Evolutionary conservation across 257 asterid genomes (phyloP).

Genomic region (Ocimum tenuiflorum): DNA sequence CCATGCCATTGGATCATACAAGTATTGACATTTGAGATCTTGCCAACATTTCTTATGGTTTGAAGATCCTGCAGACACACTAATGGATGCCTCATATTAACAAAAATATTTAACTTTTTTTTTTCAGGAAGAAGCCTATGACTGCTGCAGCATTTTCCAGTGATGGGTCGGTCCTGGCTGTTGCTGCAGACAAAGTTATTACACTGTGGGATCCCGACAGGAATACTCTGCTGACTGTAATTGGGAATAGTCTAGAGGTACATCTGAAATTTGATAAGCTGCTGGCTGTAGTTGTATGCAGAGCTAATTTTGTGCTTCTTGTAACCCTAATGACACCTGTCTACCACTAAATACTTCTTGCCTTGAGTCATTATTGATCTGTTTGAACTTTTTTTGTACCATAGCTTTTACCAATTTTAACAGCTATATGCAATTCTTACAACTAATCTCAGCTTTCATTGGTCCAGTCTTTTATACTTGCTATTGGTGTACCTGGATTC

Average conservation of each 20-base stretch:
- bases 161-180: slow-evolving; percentile 91
- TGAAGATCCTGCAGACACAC: neutral
- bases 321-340: neutral
- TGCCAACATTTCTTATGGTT: neutral
- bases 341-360: slow-evolving; percentile 4
- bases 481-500: neutral
- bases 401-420: no score
- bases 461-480: neutral
- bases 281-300: slow-evolving; percentile 46
- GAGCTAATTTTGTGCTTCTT: neutral
- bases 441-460: no score
- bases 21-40: slow-evolving; percentile 36
- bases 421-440: no score
- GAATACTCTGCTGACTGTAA: slow-evolving; percentile 67
- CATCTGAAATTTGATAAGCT: slow-evolving; percentile 31
- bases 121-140: slow-evolving; percentile 79
- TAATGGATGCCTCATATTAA: slow-evolving; percentile 3
- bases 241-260: slow-evolving; percentile 81
- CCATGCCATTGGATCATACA: slow-evolving; percentile 96
- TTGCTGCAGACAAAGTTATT: slow-evolving; percentile 79
- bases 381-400: neutral
- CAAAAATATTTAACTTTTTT: slow-evolving; percentile 1
- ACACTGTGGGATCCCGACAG: slow-evolving; percentile 92
- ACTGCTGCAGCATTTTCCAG: slow-evolving; percentile 72
- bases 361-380: neutral